Evolutionary conservation across 768 basidiomycete genomes (phyloP).

Genomic region (Pholiota conissans): DNA sequence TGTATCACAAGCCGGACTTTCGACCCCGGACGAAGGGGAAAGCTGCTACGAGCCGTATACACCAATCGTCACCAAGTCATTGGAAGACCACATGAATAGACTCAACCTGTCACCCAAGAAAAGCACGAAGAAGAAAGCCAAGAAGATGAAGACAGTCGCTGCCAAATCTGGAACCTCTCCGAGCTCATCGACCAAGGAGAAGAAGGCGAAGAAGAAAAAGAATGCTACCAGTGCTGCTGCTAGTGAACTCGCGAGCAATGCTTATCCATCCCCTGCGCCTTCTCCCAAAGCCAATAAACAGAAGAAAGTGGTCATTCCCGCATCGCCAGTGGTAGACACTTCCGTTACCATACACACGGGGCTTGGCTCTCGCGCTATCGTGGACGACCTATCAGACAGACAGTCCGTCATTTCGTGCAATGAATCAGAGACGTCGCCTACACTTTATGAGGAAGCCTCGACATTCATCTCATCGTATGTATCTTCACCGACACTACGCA

Average conservation of each 20-base stretch:
- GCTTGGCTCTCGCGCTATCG: constrained; percentile 32
- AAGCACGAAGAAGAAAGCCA: constrained; percentile 13
- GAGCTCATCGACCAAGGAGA: constrained; percentile 5
- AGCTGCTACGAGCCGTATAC: constrained; percentile 2
- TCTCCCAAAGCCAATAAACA: constrained; percentile 15
- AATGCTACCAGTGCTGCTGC: constrained; percentile 11
- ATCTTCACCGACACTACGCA: constrained; percentile 2
- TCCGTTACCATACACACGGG: constrained; percentile 14
- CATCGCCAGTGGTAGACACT: neutral
- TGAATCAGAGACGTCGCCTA: constrained; percentile 24
- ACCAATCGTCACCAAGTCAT: constrained; percentile 6
- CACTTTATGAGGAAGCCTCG: constrained; percentile 58
- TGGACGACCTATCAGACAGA: constrained; percentile 51
- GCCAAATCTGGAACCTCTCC: neutral
- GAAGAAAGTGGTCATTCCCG: constrained; percentile 5
- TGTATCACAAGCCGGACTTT: constrained; percentile 2
- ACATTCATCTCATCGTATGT: constrained; percentile 64
- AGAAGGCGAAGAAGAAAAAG: constrained; percentile 17
- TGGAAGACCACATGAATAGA: constrained; percentile 14
- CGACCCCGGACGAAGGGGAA: constrained; percentile 11
- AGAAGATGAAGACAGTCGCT: constrained; percentile 4
- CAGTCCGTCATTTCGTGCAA: constrained; percentile 35
- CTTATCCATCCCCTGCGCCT: constrained; percentile 10
- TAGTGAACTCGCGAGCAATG: neutral
- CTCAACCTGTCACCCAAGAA: constrained; percentile 12